Evolutionary conservation across 1,139 yeast genomes (phyloP).

Genomic region (Yamadazyma taylorii): DNA sequence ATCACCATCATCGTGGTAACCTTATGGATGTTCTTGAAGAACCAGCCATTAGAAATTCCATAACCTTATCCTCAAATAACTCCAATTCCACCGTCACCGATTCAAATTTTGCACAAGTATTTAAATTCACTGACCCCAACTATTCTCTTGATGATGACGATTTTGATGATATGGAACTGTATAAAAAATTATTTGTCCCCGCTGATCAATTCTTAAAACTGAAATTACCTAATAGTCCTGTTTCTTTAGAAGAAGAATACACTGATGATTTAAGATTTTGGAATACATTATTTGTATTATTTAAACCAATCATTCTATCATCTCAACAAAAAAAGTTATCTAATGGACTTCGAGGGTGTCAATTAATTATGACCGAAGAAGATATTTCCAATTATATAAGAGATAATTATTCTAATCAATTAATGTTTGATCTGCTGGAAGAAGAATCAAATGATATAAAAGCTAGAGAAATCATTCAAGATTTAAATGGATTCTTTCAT

Average conservation of each 20-base stretch:
- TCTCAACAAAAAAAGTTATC: conserved; percentile 15
- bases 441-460: conserved; percentile 29
- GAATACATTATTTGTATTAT: conserved; percentile 19
- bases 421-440: conserved; percentile 13
- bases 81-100: conserved; percentile 44
- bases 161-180: conserved; percentile 31
- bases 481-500: conserved; percentile 27
- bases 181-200: conserved; percentile 38
- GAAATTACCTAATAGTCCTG: conserved; percentile 17
- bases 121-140: conserved; percentile 41
- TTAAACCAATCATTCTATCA: conserved; percentile 18
- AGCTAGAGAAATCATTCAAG: conserved; percentile 32
- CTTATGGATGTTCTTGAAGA: conserved; percentile 16
- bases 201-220: conserved; percentile 39
- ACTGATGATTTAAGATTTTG: conserved; percentile 24
- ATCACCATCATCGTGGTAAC: too few species aligned
- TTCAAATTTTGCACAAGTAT: conserved; percentile 32
- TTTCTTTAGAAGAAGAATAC: conserved; percentile 4
- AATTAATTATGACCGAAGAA: conserved; percentile 25
- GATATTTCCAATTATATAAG: conserved; percentile 30
- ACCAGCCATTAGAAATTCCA: conserved; percentile 22
- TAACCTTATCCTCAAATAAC: conserved; percentile 42
- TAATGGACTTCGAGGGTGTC: conserved; percentile 15
- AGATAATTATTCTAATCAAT: conserved; percentile 20
- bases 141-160: conserved; percentile 30